Evolutionary conservation across 2,329 filamentous ascomycete genomes (phyloP).

Genomic region (Monosporascus sp.): DNA sequence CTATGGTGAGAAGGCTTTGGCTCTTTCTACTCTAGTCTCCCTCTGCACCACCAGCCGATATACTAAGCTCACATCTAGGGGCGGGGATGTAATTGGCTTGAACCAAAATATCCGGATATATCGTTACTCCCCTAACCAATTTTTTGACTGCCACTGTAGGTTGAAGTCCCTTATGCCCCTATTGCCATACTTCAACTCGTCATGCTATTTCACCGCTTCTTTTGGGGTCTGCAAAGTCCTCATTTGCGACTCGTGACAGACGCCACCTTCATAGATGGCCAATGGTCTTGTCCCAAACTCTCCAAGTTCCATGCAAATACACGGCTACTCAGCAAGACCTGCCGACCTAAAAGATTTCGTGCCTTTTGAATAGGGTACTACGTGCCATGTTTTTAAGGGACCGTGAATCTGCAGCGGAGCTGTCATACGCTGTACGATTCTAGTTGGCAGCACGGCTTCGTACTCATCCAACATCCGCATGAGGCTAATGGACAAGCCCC

Average conservation of each 20-base stretch:
- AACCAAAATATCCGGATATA: conserved; percentile 89
- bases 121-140: conserved; percentile 79
- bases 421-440: too few relatives aligned
- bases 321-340: too few relatives aligned
- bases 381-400: too few relatives aligned
- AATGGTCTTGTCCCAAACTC: too few relatives aligned
- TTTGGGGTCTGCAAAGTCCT: background rate
- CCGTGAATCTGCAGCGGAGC: too few relatives aligned
- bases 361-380: too few relatives aligned
- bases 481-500: conserved; percentile 10
- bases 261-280: too few relatives aligned
- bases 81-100: conserved; percentile 75
- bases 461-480: background rate
- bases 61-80: conserved; percentile 50
- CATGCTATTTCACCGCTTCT: too few relatives aligned
- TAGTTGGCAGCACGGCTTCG: too few relatives aligned
- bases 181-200: background rate
- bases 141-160: conserved; percentile 89
- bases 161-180: conserved; percentile 15
- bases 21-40: background rate
- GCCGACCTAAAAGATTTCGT: too few relatives aligned
- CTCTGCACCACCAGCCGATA: background rate
- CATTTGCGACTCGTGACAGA: too few relatives aligned
- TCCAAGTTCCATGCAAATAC: too few relatives aligned
- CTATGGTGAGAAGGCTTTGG: conserved; percentile 38